Evolutionary conservation across 805 yeast genomes (phyloP).

Genomic region (Starmerella etchellsii): DNA sequence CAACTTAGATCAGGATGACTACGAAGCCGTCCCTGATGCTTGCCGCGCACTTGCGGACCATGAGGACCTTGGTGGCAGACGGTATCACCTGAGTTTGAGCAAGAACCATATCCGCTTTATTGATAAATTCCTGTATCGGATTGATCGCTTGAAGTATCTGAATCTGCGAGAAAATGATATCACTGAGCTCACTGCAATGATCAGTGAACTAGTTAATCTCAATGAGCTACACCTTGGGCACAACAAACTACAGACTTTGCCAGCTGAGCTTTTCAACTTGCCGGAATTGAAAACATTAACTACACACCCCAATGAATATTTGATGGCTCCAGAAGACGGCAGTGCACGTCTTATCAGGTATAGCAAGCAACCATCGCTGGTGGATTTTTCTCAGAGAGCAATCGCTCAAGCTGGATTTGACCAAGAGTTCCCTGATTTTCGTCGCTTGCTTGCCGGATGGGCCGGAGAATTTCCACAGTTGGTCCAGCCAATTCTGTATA

Average conservation of each 20-base stretch:
- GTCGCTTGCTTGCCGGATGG: not conserved
- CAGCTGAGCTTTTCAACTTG: conserved; percentile 27
- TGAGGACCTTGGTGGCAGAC: conserved; percentile 19
- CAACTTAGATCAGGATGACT: conserved; percentile 19
- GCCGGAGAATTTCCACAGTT: not conserved
- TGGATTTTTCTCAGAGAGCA: conserved; percentile 11
- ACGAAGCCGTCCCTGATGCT: conserved; percentile 27
- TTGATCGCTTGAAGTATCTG: conserved; percentile 27
- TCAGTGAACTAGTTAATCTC: conserved; percentile 24
- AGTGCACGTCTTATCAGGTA: not conserved
- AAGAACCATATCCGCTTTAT: conserved; percentile 23
- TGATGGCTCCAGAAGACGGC: conserved; percentile 15
- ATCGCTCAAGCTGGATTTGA: conserved; percentile 3
- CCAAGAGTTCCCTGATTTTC: not conserved
- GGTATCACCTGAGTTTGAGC: conserved; percentile 24
- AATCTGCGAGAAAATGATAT: conserved; percentile 28
- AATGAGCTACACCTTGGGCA: conserved; percentile 28
- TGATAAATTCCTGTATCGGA: conserved; percentile 25
- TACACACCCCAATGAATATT: conserved; percentile 29
- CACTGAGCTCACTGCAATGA: conserved; percentile 25
- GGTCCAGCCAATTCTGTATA: not conserved
- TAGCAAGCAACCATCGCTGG: conserved; percentile 7
- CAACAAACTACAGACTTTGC: conserved; percentile 26
- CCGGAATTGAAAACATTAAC: conserved; percentile 23
- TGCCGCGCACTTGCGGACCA: conserved; percentile 25